These are phyloP conservation scores for Neurospora tetrasperma DNA, from an alignment of 495 filamentous ascomycete genomes.

Conservation along the genomic window DNA sequence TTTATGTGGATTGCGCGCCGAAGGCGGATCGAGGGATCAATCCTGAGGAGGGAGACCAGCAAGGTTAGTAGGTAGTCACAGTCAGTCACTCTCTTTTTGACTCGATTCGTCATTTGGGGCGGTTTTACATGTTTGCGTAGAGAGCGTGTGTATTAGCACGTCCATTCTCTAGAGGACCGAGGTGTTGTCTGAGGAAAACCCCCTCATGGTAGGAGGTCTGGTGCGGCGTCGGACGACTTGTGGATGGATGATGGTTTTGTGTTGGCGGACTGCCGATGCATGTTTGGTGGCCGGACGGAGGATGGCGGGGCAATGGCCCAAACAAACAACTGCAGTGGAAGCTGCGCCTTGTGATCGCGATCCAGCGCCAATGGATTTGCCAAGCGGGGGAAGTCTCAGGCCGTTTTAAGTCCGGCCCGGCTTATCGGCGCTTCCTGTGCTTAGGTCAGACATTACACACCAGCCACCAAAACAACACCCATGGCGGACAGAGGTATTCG, in stretches of 20 bases:
- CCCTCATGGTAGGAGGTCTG: background rate
- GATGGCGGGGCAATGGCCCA: background rate
- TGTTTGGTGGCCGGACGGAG: background rate
- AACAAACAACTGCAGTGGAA: background rate
- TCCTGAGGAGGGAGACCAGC: constrained; percentile 34
- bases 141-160: background rate
- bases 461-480: background rate
- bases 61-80: background rate
- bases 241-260: background rate
- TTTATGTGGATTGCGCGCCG: constrained; percentile 63
- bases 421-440: background rate
- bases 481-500: background rate
- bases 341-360: background rate
- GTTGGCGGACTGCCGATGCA: background rate
- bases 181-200: background rate
- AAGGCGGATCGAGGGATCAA: constrained; percentile 54
- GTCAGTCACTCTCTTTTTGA: background rate
- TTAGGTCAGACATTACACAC: background rate
- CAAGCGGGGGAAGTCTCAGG: background rate
- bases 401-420: background rate
- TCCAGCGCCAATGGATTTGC: background rate
- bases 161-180: background rate
- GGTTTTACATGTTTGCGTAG: background rate
- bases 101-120: background rate
- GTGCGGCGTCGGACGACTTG: background rate